These are phyloP conservation scores for Pichia sporocuriosa DNA, from an alignment of 805 yeast genomes.

Conservation along the genomic window DNA sequence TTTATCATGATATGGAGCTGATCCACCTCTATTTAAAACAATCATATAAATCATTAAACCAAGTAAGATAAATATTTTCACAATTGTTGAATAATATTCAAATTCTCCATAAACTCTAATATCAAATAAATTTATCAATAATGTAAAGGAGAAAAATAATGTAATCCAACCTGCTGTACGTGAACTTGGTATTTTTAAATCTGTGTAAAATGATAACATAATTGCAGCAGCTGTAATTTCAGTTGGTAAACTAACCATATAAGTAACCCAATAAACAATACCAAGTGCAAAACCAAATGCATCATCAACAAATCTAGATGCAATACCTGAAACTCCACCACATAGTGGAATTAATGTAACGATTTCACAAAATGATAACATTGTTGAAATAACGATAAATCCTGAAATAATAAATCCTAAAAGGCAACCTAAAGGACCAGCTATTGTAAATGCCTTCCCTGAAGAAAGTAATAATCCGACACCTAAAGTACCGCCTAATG, in stretches of 20 bases:
- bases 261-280: conserved; percentile 67
- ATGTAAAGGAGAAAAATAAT: conserved; percentile 42
- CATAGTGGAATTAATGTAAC: conserved; percentile 73
- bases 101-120: conserved; percentile 71
- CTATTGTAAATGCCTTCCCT: conserved; percentile 65
- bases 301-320: conserved; percentile 70
- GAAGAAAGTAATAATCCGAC: conserved; percentile 66
- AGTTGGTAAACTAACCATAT: conserved; percentile 66
- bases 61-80: conserved; percentile 49
- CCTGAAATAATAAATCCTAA: conserved; percentile 64
- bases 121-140: conserved; percentile 53
- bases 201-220: conserved; percentile 61
- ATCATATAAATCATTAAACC: conserved; percentile 58
- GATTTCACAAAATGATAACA: conserved; percentile 76
- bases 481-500: conserved; percentile 73
- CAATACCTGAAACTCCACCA: conserved; percentile 69
- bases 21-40: conserved; percentile 54
- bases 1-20: conserved; percentile 34
- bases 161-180: conserved; percentile 65
- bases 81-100: conserved; percentile 54
- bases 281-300: conserved; percentile 73
- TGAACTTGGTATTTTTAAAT: conserved; percentile 43
- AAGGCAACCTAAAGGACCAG: conserved; percentile 73
- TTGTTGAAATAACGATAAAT: conserved; percentile 56
- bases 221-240: conserved; percentile 78